Conservation (phyloP, 805 yeast species). For the Starmerella floris region DNA sequence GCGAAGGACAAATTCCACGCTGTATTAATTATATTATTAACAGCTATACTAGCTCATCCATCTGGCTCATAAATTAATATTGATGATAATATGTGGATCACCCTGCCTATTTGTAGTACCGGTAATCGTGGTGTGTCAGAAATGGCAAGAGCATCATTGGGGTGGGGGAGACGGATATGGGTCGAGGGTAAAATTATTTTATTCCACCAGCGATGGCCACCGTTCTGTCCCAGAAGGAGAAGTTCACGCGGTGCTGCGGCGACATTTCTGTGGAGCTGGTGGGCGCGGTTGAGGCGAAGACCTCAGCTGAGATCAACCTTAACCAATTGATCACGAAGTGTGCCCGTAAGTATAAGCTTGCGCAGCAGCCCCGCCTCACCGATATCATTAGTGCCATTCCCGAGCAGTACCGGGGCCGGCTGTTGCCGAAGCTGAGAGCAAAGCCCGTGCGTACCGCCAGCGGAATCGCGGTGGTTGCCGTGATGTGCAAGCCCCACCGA, state of each 20-base stretch:
- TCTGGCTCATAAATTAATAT: too few species aligned
- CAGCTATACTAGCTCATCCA: too few species aligned
- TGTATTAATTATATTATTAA: too few species aligned
- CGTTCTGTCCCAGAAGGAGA: constrained; percentile 41
- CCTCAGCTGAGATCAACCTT: constrained; percentile 57
- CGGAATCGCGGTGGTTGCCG: constrained; percentile 98
- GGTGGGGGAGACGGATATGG: too few species aligned
- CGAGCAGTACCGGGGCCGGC: constrained; percentile 82
- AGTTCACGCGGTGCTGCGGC: constrained; percentile 83
- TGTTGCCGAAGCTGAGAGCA: constrained; percentile 90
- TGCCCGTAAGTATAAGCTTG: constrained; percentile 81
- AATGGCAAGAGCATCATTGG: too few species aligned
- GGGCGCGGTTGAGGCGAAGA: constrained; percentile 51
- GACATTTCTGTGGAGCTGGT: constrained; percentile 82
- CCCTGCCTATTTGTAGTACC: too few species aligned
- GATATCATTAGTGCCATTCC: constrained; percentile 93
- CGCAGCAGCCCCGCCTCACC: constrained; percentile 85
- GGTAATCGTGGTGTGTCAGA: too few species aligned
- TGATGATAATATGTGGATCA: too few species aligned
- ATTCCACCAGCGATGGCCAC: too few species aligned
- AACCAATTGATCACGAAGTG: constrained; percentile 77
- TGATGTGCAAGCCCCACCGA: constrained; percentile 97
- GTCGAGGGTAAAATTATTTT: too few species aligned
- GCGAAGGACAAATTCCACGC: too few species aligned
- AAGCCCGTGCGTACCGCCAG: constrained; percentile 97